Evolutionary conservation across 1,284 basidiomycete genomes (phyloP).

Genomic region (Fomitopsis pinicola): DNA sequence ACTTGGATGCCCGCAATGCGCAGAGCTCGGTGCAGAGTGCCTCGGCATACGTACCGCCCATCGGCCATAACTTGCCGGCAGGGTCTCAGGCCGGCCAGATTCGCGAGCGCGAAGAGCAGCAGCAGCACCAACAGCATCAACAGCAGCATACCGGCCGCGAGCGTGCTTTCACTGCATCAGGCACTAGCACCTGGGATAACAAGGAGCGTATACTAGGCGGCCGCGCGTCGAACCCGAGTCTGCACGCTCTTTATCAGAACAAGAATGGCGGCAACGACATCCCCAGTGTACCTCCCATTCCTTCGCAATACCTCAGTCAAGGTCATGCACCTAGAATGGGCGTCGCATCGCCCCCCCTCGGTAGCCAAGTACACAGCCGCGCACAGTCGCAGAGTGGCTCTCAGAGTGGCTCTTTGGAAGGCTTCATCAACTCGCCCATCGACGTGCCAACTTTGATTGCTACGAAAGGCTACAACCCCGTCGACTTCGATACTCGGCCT

Average conservation of each 20-base stretch:
- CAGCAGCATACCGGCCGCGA: conserved; percentile 29
- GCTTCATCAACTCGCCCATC: conserved; percentile 56
- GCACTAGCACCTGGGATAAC: conserved; percentile 46
- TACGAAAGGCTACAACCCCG: conserved; percentile 88
- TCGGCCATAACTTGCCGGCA: conserved; percentile 40
- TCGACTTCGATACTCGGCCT: conserved; percentile 80
- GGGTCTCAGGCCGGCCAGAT: conserved; percentile 15
- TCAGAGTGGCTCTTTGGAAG: conserved; percentile 18
- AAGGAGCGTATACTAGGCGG: conserved; percentile 53
- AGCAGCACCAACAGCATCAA: conserved; percentile 22
- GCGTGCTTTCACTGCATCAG: conserved; percentile 37
- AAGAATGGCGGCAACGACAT: conserved; percentile 37
- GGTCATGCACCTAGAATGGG: conserved; percentile 42
- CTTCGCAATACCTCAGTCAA: conserved; percentile 62
- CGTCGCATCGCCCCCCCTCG: conserved; percentile 21
- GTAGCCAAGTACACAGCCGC: conserved; percentile 18
- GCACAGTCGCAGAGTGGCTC: conserved; percentile 26
- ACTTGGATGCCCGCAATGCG: conserved; percentile 55
- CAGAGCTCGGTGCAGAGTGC: conserved; percentile 39
- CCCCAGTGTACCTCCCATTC: conserved; percentile 67
- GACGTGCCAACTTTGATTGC: conserved; percentile 86
- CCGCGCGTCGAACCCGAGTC: conserved; percentile 63
- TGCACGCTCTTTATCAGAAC: conserved; percentile 57
- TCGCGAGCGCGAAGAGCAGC: conserved; percentile 23
- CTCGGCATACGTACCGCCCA: conserved; percentile 41